phyloP scores from a whole-genome alignment of 2,329 filamentous ascomycete species.

The Apiospora saccharicola region DNA sequence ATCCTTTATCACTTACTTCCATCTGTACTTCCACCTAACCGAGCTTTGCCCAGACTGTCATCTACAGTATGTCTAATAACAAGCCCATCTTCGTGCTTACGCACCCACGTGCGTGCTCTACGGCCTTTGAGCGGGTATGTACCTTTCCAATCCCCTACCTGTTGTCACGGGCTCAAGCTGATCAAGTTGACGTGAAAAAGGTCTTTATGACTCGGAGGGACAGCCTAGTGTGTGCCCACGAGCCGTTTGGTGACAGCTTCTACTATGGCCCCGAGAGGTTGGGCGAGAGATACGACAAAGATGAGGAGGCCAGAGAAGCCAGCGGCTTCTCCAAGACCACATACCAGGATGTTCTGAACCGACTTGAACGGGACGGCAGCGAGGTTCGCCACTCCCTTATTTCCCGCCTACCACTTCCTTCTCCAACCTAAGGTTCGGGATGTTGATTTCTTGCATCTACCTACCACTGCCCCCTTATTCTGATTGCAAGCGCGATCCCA shows the following conservation, averaged over 20 bases:
- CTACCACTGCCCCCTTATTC: slow-evolving; percentile 11
- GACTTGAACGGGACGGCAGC: slow-evolving; percentile 73
- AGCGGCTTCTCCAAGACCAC: slow-evolving; percentile 76
- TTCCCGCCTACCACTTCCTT: slow-evolving; percentile 32
- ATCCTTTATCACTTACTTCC: not conserved
- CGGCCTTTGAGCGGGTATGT: slow-evolving; percentile 89
- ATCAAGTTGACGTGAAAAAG: slow-evolving; percentile 50
- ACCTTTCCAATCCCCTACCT: slow-evolving; percentile 23
- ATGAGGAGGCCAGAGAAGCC: slow-evolving; percentile 60
- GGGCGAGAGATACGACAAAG: slow-evolving; percentile 77
- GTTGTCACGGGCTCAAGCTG: slow-evolving; percentile 6
- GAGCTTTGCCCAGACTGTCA: not conserved
- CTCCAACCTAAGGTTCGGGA: slow-evolving; percentile 20
- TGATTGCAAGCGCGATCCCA: slow-evolving; percentile 21
- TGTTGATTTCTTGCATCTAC: slow-evolving; percentile 22
- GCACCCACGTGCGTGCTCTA: slow-evolving; percentile 94
- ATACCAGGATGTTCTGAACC: slow-evolving; percentile 79
- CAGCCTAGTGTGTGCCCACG: slow-evolving; percentile 83
- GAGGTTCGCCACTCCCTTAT: slow-evolving; percentile 64
- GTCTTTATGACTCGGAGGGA: slow-evolving; percentile 96
- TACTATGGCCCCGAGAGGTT: slow-evolving; percentile 94
- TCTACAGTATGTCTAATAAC: slow-evolving; percentile 67
- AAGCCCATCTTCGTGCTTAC: slow-evolving; percentile 93
- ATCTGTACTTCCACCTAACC: not conserved
- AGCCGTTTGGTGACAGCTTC: slow-evolving; percentile 96